Conservation (phyloP, 345 rosid genomes). For the Boechera retrofracta region DNA sequence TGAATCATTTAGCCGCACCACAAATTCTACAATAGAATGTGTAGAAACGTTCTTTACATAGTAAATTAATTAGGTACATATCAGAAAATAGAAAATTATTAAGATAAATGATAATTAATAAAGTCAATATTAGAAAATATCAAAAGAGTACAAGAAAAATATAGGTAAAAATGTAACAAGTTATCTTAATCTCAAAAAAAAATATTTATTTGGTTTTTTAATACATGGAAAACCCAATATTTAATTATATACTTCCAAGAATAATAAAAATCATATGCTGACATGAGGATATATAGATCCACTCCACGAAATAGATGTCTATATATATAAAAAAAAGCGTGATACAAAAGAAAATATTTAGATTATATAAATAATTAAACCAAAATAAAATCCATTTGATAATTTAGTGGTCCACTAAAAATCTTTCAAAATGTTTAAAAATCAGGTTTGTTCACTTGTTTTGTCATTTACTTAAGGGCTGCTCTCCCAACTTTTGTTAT, state of each 20-base stretch:
- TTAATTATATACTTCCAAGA: too few species aligned
- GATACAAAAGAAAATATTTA: not conserved
- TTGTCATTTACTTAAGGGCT: not conserved
- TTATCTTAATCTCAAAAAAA: too few species aligned
- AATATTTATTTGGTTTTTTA: too few species aligned
- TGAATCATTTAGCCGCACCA: not conserved
- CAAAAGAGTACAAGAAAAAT: too few species aligned
- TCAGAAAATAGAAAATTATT: too few species aligned
- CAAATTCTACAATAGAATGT: not conserved
- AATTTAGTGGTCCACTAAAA: not conserved
- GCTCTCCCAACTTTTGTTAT: not conserved
- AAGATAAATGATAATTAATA: too few species aligned
- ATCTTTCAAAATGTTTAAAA: not conserved
- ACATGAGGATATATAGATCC: not conserved
- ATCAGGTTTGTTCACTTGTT: not conserved
- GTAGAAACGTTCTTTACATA: not conserved
- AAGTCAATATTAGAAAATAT: too few species aligned
- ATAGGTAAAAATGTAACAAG: too few species aligned
- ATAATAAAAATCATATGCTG: too few species aligned
- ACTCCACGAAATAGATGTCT: not conserved
- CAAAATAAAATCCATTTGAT: not conserved
- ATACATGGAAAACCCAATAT: too few species aligned
- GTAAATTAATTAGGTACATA: not conserved
- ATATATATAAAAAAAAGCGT: not conserved
- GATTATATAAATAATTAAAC: not conserved